Base-by-base conservation (phyloP, 805 yeast genomes). In the Saccharomycopsis sp. region DNA sequence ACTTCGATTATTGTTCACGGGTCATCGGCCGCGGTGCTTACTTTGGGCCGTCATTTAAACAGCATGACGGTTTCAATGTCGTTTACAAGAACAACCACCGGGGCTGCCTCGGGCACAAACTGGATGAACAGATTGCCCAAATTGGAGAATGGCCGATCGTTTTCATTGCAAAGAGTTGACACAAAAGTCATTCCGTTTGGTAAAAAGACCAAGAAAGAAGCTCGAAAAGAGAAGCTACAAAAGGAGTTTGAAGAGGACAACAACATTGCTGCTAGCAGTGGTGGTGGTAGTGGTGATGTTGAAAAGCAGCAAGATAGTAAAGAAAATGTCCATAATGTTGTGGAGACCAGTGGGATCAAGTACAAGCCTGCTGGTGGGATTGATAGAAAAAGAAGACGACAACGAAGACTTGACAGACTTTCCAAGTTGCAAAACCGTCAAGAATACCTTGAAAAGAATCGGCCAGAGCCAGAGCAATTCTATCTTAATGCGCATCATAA, bases 31-130 rank as follows among this genome's bases (percentile, higher is more conserved):
- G 92, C 92, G 4, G 84, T 75, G 21, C 58, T 71, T 48, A 72
- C 85, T 4, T 63, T 80, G 17, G 97, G 98, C 36, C 82, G 79
- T 54, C 81, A 89, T 43, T 70, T 89, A 58, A 87, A 88, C 63
- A 80, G 94, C 39, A 83, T 92, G 79, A 85, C 95, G 1, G 75
- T 89, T 52, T 83, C 96, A 1, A 83, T 88, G 80, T 75, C 96
- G 0, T 80, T 85, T 56, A 86, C 95, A 16, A 9, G 27, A 10
- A 70, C 68, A 20, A 76, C 83, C 17, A 70, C 68, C 21, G 73
- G 69, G 15, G 59, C 65, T 57, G 61, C 68, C 30, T 64, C 70
- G 50, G 69, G 71, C 16, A 68, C 79, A 5, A 66, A 81, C 21
- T 83, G 96, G 96, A 75, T 88, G 65, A 71, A 77, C 40, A 77